Evolutionary conservation across 176 grass and related monocot species (phyloP).

Genomic region (Cenchrus purpureus): DNA sequence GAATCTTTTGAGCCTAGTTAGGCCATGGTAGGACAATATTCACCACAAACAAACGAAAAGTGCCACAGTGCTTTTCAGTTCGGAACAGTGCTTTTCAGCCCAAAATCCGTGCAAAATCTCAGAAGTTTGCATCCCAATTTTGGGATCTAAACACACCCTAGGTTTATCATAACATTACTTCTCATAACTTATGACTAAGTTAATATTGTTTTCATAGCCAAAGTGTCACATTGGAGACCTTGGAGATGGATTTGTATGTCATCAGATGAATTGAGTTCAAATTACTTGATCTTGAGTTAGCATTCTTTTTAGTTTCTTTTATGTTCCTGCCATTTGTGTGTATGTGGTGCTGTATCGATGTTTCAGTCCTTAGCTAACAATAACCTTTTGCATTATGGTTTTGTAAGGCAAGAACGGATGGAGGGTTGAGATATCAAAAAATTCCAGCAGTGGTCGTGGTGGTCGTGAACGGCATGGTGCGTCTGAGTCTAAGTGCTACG

Average conservation of each 20-base stretch:
- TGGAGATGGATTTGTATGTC: neutral
- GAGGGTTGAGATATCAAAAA: conserved; percentile 83
- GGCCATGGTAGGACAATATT: no score
- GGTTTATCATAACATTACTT: neutral
- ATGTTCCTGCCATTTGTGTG: neutral
- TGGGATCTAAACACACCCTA: neutral
- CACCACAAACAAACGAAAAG: no score
- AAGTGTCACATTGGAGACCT: neutral
- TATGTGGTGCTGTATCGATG: neutral
- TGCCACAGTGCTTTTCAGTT: no score
- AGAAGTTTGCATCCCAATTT: no score
- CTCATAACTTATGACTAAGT: neutral
- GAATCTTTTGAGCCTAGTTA: no score
- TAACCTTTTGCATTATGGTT: neutral
- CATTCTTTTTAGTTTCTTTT: neutral
- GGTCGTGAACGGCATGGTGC: conserved; percentile 61
- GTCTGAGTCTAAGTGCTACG: conserved; percentile 81
- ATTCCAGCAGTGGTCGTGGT: conserved; percentile 52
- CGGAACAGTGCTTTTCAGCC: no score
- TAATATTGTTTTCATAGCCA: neutral
- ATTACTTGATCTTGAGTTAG: neutral
- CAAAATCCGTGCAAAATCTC: no score
- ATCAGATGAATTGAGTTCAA: neutral
- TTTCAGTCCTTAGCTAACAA: neutral
- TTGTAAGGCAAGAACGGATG: conserved; percentile 85